These are phyloP conservation scores for Krasilnikovozyma curviuscula DNA, from an alignment of 768 basidiomycete genomes.

Conservation along the genomic window DNA sequence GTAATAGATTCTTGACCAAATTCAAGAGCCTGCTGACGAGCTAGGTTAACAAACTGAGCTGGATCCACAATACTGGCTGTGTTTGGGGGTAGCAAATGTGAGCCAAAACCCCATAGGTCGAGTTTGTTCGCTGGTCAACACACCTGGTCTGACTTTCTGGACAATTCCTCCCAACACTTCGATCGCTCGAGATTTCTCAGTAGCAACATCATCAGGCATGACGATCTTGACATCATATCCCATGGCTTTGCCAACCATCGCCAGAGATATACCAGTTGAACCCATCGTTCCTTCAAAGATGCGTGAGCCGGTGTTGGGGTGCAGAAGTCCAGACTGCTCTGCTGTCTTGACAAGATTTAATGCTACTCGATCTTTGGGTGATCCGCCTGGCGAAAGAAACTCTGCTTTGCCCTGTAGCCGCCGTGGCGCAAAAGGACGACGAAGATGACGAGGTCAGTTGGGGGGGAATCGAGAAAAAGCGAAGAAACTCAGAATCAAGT, in stretches of 20 bases:
- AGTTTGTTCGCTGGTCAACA: constrained; percentile 18
- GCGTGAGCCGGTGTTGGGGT: constrained; percentile 69
- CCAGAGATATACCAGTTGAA: constrained; percentile 88
- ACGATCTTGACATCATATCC: constrained; percentile 80
- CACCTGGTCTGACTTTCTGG: constrained; percentile 53
- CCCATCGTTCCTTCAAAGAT: constrained; percentile 95
- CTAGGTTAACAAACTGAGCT: constrained; percentile 67
- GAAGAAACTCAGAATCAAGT: not conserved
- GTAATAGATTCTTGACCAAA: constrained; percentile 39
- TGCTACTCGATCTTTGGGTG: constrained; percentile 95
- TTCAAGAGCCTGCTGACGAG: constrained; percentile 50
- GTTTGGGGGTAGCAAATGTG: not conserved
- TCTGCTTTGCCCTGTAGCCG: constrained; percentile 62
- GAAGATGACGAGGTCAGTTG: not conserved
- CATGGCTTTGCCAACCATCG: constrained; percentile 76
- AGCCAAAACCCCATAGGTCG: not conserved
- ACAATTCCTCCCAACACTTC: constrained; percentile 72
- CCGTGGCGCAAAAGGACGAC: not conserved
- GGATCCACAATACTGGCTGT: constrained; percentile 82
- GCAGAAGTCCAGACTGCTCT: constrained; percentile 57
- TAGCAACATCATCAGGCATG: constrained; percentile 53
- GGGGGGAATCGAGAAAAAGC: not conserved
- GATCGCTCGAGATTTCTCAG: constrained; percentile 28
- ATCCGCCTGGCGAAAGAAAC: constrained; percentile 66
- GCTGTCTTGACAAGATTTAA: constrained; percentile 52